These are phyloP conservation scores for Seminavis robusta DNA, from an alignment of 108 stramenopile species.

Conservation along the genomic window DNA sequence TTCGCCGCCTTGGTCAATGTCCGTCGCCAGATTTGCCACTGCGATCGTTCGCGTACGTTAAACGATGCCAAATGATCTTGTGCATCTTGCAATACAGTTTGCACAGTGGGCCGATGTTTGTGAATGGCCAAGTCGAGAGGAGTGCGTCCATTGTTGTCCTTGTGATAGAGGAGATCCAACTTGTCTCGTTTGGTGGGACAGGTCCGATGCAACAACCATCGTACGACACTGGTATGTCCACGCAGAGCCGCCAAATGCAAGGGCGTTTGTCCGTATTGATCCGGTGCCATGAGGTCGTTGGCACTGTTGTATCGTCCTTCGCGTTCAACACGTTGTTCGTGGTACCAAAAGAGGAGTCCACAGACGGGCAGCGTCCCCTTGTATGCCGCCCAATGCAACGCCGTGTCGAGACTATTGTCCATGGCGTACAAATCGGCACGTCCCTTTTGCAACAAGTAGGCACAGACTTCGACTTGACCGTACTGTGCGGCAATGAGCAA, in stretches of 20 bases:
- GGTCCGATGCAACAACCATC: constrained; percentile 62
- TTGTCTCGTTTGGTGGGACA: constrained; percentile 7
- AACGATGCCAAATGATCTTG: background rate
- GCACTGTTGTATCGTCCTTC: background rate
- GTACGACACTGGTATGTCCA: constrained; percentile 79
- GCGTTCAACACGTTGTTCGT: constrained; percentile 32
- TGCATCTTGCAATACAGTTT: constrained; percentile 50
- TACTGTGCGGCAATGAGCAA: constrained; percentile 93
- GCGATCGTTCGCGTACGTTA: background rate
- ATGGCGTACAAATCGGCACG: constrained; percentile 73
- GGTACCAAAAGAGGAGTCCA: constrained; percentile 77
- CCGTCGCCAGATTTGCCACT: background rate
- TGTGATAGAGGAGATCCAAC: constrained; percentile 20
- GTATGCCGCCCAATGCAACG: constrained; percentile 96
- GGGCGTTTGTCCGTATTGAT: constrained; percentile 93
- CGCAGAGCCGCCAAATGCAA: constrained; percentile 89
- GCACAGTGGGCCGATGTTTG: constrained; percentile 71
- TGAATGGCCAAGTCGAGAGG: constrained; percentile 75
- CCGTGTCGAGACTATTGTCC: constrained; percentile 84
- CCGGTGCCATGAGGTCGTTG: constrained; percentile 38
- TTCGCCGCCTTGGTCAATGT: background rate
- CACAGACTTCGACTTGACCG: constrained; percentile 89
- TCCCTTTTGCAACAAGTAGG: constrained; percentile 76
- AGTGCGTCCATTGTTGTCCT: constrained; percentile 74
- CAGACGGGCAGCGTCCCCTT: constrained; percentile 89